These are phyloP conservation scores for Cladobotryum protrusum DNA, from an alignment of 2,329 filamentous ascomycete species.

Conservation along the genomic window DNA sequence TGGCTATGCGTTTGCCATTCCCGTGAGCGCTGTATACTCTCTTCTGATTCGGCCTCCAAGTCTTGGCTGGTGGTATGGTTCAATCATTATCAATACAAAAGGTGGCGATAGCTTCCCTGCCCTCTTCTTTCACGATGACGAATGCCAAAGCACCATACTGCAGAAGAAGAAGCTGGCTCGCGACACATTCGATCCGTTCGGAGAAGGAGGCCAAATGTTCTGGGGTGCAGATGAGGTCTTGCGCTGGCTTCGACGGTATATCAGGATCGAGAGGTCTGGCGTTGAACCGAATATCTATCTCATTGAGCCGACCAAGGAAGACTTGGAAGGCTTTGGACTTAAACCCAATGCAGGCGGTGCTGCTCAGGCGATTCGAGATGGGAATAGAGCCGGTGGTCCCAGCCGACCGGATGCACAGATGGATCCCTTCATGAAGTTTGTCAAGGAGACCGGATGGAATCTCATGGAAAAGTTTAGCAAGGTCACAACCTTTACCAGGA, in stretches of 20 bases:
- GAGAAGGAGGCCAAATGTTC: constrained; percentile 78
- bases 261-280: constrained; percentile 72
- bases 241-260: constrained; percentile 81
- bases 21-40: constrained; percentile 84
- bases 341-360: constrained; percentile 43
- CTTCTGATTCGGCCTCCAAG: constrained; percentile 86
- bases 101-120: constrained; percentile 91
- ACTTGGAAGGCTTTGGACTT: constrained; percentile 71
- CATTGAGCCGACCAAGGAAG: constrained; percentile 79
- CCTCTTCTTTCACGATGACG: constrained; percentile 94
- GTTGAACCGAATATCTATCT: constrained; percentile 89
- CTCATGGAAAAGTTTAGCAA: constrained; percentile 95
- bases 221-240: constrained; percentile 97
- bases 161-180: constrained; percentile 82
- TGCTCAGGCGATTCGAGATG: constrained; percentile 11
- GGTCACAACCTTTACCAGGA: constrained; percentile 89
- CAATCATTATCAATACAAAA: constrained; percentile 84
- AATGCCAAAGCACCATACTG: constrained; percentile 91
- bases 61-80: constrained; percentile 97
- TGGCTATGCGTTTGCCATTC: constrained; percentile 85
- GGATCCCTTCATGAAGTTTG: constrained; percentile 87
- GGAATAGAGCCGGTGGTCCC: constrained; percentile 28
- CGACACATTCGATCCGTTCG: constrained; percentile 87
- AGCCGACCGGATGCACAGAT: constrained; percentile 62
- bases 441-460: constrained; percentile 95